These are phyloP conservation scores for Alternaria arbusti DNA, from an alignment of 2,329 filamentous ascomycete genomes.

Conservation along the genomic window DNA sequence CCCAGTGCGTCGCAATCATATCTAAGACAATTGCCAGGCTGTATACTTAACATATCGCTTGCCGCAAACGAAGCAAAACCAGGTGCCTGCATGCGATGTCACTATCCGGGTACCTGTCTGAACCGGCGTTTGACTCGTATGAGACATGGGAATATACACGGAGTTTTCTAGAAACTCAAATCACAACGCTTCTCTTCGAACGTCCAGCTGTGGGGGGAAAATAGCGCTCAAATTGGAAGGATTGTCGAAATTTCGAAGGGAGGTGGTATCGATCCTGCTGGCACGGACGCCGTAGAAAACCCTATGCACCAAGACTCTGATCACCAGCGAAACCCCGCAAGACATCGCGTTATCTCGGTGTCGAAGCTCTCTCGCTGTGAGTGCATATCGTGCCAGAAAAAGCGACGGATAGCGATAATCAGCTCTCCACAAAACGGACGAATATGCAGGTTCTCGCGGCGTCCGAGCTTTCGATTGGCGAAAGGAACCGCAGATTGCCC, in stretches of 20 bases:
- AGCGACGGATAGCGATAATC: constrained; percentile 6
- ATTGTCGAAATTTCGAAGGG: background rate
- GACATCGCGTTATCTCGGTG: background rate
- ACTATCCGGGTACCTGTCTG: background rate
- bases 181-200: background rate
- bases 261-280: background rate
- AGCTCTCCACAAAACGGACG: constrained; percentile 22
- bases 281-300: background rate
- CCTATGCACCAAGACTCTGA: background rate
- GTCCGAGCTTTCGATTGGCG: constrained; percentile 31
- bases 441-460: constrained; percentile 9
- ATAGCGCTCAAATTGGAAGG: background rate
- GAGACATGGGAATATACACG: background rate
- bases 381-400: background rate
- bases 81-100: background rate
- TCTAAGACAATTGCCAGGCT: background rate
- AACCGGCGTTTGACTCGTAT: background rate
- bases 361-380: background rate
- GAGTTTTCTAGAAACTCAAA: background rate
- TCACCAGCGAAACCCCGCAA: background rate
- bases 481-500: constrained; percentile 15
- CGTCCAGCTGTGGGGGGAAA: background rate
- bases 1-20: background rate
- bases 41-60: background rate
- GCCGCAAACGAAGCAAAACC: background rate